Base-by-base conservation (phyloP, 2,329 filamentous ascomycete species). In the Aspergillus quadricinctus region DNA sequence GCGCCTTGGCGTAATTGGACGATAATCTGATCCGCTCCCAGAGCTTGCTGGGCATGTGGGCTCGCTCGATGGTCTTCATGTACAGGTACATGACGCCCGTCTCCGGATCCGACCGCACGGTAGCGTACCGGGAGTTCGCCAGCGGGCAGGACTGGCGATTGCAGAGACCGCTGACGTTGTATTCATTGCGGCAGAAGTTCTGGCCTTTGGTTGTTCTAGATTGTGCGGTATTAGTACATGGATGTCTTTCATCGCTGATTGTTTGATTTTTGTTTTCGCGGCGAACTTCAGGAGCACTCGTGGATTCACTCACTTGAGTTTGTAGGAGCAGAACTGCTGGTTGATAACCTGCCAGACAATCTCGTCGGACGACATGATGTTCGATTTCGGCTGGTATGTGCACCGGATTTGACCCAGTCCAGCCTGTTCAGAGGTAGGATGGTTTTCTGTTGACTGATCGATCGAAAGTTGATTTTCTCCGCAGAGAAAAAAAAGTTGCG, bases 321-420 rank as follows among this genome's bases (percentile, higher is more conserved):
- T 97, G 81, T 92, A 97, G 52, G 89, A 88, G 80, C 94, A 97
- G 74, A 94, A 95, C 72, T 93, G 89, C 77, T 94, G 90, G 77
- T 96, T 95, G 65, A 97, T 96, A 56, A 97, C 90, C 74, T 92
- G 87, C 94, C 94, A 99, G 62, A 97, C 88, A 63, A 97, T 95
- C 77, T 97, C 93, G 81, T 97, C 93, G 61, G 91, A 95, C 57
- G 90, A 86, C 89, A 94, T 95, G 56, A 61, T 64, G 53, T 51
- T 27, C 23, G 35, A 41, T 19, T 25, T 19, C 7, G 37, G 40
- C 54, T 50, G 56, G 55, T 23, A 57, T 57, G 27, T 59, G 45
- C 50, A 60, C 57, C 51, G 50, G 58, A 59, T 41, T 55, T 53
- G 23, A 57, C 53, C 53, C 55, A 57, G 35, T n/a, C 25, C 25